Base-by-base conservation (phyloP, 495 filamentous ascomycete genomes). In the Hyaloscypha bicolor region DNA sequence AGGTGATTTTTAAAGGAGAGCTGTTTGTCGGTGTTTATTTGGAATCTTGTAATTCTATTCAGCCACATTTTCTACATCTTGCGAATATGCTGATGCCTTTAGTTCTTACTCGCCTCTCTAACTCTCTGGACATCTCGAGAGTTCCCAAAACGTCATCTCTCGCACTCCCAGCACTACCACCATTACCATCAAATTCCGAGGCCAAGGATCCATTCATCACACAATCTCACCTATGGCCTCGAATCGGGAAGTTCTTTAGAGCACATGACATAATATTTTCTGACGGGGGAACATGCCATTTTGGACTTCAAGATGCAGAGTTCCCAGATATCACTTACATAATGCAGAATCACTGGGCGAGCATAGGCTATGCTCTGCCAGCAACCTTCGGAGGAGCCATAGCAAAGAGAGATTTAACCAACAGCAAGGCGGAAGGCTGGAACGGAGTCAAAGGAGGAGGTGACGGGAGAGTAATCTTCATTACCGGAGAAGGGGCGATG, bases 201-300 rank as follows among this genome's bases (percentile, higher is more conserved):
- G 9, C 6, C 9, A 9, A 56, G 25, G 53, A 25, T 25, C 6
- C 11, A 3, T 12, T 11, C 9, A 56, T 56, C 53, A 56, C 53
- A 32, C 53, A 56, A 25, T 22, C 53, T 4, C 19, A 56, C 19
- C 53, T 64, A 35, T 64, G 62, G 62, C 33, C 33, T 29, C 62
- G 33, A 53, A 25, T 64, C 4, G 22, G 25, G 35, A 25, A 55
- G 11, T 76, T 83, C 81, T 11, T 84, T 78, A 33, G 79, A 76
- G 8, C 76, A 57, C 51, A 80, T 76, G 75, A 88, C 78, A 8
- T 85, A 77, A 71, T 78, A 78, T 60, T 87, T 75, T 69, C 74
- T 22, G 80, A 82, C 61, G 77, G 74, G 16, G 80, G 79, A 21
- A 79, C 80, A 2, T 63, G 73, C 5, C 71, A 76, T 19, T 76